Conservation (phyloP, 352 stramenopile species). For the Pythium scleroteichum region DNA sequence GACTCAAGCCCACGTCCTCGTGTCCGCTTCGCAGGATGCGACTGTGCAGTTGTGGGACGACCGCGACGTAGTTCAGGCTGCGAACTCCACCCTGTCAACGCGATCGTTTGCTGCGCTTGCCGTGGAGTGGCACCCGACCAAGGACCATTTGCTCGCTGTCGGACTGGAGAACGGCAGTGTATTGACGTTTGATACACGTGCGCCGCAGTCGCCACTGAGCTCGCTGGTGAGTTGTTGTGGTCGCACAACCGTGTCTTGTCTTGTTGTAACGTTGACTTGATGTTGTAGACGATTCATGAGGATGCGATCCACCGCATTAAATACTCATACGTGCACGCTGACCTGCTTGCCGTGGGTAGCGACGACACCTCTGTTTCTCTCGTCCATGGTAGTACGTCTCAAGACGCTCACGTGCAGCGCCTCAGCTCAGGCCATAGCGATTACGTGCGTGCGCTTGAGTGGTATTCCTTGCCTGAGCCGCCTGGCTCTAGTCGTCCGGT, state of each 20-base stretch:
- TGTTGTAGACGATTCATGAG: constrained; percentile 31
- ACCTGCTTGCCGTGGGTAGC: constrained; percentile 60
- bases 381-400: constrained; percentile 26
- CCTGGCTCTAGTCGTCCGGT: constrained; percentile 17
- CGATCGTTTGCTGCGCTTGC: constrained; percentile 39
- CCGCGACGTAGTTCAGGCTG: constrained; percentile 40
- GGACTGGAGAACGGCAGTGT: constrained; percentile 69
- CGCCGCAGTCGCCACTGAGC: constrained; percentile 41
- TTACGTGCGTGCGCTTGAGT: constrained; percentile 75
- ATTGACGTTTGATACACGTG: constrained; percentile 68
- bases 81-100: constrained; percentile 43
- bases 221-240: constrained; percentile 28
- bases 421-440: constrained; percentile 42
- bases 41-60: constrained; percentile 79
- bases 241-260: not conserved
- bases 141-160: constrained; percentile 54
- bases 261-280: not conserved
- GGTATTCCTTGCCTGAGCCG: constrained; percentile 30
- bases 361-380: constrained; percentile 64
- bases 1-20: constrained; percentile 41
- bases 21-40: constrained; percentile 63
- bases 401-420: not conserved
- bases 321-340: constrained; percentile 62
- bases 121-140: constrained; percentile 72
- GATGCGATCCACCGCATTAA: constrained; percentile 60